Conservation (phyloP, 495 filamentous ascomycete species). For the Hyphodiscus hymeniophilus region DNA sequence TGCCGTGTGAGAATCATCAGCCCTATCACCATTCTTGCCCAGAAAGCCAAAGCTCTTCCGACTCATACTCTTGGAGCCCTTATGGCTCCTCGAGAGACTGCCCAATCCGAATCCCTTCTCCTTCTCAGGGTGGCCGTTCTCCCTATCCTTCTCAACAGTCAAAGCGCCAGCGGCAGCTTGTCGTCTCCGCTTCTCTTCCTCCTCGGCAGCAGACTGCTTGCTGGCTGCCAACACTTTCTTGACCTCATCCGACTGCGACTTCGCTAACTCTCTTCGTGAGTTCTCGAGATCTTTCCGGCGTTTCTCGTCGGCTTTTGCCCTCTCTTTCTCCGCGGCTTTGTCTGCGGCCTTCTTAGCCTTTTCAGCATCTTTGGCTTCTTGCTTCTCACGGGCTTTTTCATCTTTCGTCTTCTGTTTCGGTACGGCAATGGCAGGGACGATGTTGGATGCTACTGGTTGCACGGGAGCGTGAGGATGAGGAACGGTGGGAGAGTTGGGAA, state of each 20-base stretch:
- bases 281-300: slow-evolving; percentile 56
- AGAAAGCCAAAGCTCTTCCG: slow-evolving; percentile 28
- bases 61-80: slow-evolving; percentile 54
- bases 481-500: slow-evolving; percentile 10
- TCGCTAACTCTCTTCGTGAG: slow-evolving; percentile 37
- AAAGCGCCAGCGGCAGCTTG: slow-evolving; percentile 9
- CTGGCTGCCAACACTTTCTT: slow-evolving; percentile 51
- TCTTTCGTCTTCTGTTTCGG: slow-evolving; percentile 41
- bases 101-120: slow-evolving; percentile 4
- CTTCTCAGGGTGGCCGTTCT: slow-evolving; percentile 11
- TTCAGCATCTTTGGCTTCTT: slow-evolving; percentile 46
- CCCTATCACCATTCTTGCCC: slow-evolving; percentile 31
- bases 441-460: neutral
- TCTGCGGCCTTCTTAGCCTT: slow-evolving; percentile 54
- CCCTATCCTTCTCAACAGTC: slow-evolving; percentile 1
- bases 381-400: slow-evolving; percentile 45
- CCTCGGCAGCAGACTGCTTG: slow-evolving; percentile 41
- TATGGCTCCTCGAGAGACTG: slow-evolving; percentile 13
- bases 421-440: slow-evolving; percentile 23
- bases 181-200: slow-evolving; percentile 34
- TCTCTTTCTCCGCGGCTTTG: slow-evolving; percentile 48
- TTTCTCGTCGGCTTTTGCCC: slow-evolving; percentile 54
- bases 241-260: slow-evolving; percentile 49
- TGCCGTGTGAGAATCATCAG: slow-evolving; percentile 11
- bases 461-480: slow-evolving; percentile 6